Evolutionary conservation across 495 filamentous ascomycete genomes (phyloP).

Genomic region (Neurospora sp.): DNA sequence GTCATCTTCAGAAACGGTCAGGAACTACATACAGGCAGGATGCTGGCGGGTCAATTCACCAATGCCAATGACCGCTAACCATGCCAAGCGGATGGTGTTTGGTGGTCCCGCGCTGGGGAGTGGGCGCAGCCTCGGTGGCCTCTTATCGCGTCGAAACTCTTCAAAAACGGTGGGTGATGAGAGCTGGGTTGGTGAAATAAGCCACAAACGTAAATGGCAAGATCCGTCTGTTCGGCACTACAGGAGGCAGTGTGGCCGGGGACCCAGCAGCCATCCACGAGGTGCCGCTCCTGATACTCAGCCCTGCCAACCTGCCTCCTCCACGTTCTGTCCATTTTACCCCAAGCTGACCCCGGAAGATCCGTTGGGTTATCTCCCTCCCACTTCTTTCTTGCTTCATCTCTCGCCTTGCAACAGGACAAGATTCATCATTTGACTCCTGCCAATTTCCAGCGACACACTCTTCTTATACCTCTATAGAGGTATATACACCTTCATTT

Average conservation of each 20-base stretch:
- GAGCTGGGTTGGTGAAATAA: neutral
- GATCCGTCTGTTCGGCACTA: neutral
- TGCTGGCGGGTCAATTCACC: neutral
- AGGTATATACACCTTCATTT: neutral
- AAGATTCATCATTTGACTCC: neutral
- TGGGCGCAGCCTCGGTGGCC: neutral
- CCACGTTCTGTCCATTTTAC: neutral
- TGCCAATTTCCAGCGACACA: neutral
- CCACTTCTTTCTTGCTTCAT: neutral
- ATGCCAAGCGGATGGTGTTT: neutral
- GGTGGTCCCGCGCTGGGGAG: neutral
- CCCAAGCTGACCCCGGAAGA: constrained; percentile 2
- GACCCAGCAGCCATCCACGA: neutral
- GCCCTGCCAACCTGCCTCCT: neutral
- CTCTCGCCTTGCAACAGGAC: neutral
- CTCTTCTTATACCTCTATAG: neutral
- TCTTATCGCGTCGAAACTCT: neutral
- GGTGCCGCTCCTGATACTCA: neutral
- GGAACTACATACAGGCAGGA: neutral
- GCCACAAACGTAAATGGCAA: neutral
- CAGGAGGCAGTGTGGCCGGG: neutral
- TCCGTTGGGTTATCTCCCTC: neutral
- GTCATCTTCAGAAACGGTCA: constrained; percentile 2
- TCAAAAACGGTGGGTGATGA: neutral
- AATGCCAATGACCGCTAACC: neutral